Conservation (phyloP, 371 early-diverging fungal genomes). For the Mucor saturninus region DNA sequence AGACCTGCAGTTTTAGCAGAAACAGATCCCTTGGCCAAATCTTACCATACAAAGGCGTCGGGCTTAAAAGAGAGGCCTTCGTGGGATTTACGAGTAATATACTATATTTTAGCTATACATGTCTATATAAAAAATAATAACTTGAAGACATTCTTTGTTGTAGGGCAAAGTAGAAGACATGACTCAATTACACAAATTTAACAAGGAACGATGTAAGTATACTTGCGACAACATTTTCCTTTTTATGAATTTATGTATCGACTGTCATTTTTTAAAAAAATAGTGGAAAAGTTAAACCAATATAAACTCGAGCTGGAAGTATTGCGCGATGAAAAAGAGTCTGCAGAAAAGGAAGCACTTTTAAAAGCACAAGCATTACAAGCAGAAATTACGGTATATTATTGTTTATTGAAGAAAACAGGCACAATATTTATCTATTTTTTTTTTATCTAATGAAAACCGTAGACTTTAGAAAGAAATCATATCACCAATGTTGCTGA, state of each 20-base stretch:
- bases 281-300: conserved; percentile 32
- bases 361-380: conserved; percentile 31
- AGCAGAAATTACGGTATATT: conserved; percentile 31
- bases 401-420: background rate
- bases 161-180: conserved; percentile 48
- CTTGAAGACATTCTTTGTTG: background rate
- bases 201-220: conserved; percentile 31
- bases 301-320: conserved; percentile 35
- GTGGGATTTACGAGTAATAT: conserved; percentile 49
- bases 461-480: conserved; percentile 23
- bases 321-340: conserved; percentile 33
- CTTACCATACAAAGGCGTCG: conserved; percentile 17
- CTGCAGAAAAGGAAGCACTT: conserved; percentile 36
- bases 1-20: conserved; percentile 6
- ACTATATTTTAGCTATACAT: background rate
- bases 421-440: background rate
- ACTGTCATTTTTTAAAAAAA: background rate
- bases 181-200: conserved; percentile 33
- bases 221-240: background rate
- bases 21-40: conserved; percentile 10
- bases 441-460: background rate
- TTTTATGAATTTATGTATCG: background rate
- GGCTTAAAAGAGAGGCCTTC: conserved; percentile 36
- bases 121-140: background rate
- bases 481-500: conserved; percentile 34